Percentiles rank a stretch among this genome's conserved stretches.
phyloP scores from a whole-genome alignment of 352 stramenopile species.

The Globisporangium paddicum region DNA sequence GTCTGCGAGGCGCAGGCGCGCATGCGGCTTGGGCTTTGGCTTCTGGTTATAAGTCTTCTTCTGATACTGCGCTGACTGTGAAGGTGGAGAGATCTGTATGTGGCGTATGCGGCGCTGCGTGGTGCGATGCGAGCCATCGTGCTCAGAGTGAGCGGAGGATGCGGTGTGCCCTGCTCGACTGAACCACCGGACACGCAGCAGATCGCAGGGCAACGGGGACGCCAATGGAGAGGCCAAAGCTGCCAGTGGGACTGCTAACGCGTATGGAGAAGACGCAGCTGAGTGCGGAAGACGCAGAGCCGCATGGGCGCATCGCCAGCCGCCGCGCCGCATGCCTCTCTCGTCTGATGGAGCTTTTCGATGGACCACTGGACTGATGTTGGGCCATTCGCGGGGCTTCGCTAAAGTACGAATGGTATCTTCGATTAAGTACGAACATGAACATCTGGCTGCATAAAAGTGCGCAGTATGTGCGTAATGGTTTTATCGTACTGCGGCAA shows the following conservation, averaged over 20 bases:
- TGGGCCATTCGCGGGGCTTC: not conserved
- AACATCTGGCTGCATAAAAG: not conserved
- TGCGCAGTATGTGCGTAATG: not conserved
- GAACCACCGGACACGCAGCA: slow-evolving; percentile 9
- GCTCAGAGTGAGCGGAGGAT: not conserved
- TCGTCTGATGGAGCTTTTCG: not conserved
- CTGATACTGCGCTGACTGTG: not conserved
- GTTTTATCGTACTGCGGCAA: too few species aligned
- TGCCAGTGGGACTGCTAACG: not conserved
- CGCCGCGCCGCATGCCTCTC: slow-evolving; percentile 7
- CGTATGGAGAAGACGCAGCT: not conserved
- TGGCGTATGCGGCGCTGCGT: slow-evolving; percentile 7
- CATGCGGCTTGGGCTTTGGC: not conserved
- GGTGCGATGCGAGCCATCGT: not conserved
- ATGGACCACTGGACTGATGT: too few species aligned
- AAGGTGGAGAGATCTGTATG: not conserved
- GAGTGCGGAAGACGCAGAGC: not conserved
- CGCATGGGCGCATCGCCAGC: slow-evolving; percentile 9
- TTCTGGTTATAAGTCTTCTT: slow-evolving; percentile 11
- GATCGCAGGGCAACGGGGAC: not conserved
- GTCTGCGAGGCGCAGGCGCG: slow-evolving; percentile 25
- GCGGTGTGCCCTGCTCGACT: slow-evolving; percentile 9
- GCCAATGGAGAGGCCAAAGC: not conserved
- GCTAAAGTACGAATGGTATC: not conserved
- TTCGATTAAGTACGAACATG: not conserved